These are phyloP conservation scores for Heterobasidion annosum DNA, from an alignment of 1,284 basidiomycete species.

Conservation along the genomic window DNA sequence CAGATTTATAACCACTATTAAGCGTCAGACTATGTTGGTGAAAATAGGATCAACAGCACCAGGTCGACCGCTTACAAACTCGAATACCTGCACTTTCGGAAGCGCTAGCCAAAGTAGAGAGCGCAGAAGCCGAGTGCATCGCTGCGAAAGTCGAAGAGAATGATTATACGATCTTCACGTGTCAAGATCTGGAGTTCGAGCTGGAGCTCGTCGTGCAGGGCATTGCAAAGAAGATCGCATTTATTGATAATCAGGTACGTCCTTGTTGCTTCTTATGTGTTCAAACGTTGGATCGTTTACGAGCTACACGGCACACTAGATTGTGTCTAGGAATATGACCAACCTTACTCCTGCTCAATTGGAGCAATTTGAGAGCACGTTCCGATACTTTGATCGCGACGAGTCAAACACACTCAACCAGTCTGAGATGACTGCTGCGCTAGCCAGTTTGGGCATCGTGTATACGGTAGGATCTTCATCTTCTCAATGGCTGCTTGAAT, in stretches of 20 bases:
- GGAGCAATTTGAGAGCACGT: constrained; percentile 96
- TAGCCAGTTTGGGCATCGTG: constrained; percentile 91
- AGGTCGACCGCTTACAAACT: constrained; percentile 48
- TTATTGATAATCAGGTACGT: constrained; percentile 90
- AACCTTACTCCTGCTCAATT: constrained; percentile 93
- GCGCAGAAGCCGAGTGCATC: constrained; percentile 68
- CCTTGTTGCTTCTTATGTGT: background rate
- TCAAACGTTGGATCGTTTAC: background rate
- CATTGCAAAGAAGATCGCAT: constrained; percentile 84
- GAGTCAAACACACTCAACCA: constrained; percentile 82
- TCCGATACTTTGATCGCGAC: constrained; percentile 95
- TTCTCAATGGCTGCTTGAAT: background rate
- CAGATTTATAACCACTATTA: background rate
- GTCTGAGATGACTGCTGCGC: constrained; percentile 85
- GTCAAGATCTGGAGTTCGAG: constrained; percentile 88
- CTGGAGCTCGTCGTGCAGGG: constrained; percentile 77
- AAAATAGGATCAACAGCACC: constrained; percentile 42
- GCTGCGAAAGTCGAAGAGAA: constrained; percentile 97
- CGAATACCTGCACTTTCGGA: constrained; percentile 56
- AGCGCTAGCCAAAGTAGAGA: constrained; percentile 42
- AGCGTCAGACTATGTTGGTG: background rate
- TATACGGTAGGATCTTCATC: constrained; percentile 52
- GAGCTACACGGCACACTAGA: constrained; percentile 21
- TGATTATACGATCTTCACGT: constrained; percentile 89
- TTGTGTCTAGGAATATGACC: constrained; percentile 86